A percentile compares a stretch with the other conserved stretches of the same genome.
Conservation (phyloP, 805 yeast genomes). For the Debaryomyces castellii region DNA sequence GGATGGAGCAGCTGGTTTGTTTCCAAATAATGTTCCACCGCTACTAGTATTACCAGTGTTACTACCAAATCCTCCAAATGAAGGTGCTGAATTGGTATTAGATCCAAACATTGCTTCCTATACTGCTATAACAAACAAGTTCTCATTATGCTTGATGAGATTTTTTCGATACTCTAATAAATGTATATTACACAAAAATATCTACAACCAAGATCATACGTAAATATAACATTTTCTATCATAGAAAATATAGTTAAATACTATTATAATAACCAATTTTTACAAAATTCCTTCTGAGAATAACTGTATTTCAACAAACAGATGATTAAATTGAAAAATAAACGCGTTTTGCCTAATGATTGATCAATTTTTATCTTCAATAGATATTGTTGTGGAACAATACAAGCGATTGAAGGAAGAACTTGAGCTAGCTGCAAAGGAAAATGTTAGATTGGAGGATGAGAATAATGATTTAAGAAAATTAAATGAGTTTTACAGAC, state of each 20-base stretch:
- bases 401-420: background rate
- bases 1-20: slow-evolving; percentile 7
- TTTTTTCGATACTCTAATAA: background rate
- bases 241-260: no score
- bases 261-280: no score
- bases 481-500: background rate
- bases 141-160: background rate
- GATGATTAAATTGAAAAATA: background rate
- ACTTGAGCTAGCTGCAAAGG: background rate
- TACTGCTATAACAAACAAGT: background rate
- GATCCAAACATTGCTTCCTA: slow-evolving; percentile 15
- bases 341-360: background rate
- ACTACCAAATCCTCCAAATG: slow-evolving; percentile 13
- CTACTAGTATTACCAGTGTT: background rate
- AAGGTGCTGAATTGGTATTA: slow-evolving; percentile 8
- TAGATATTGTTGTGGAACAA: slow-evolving; percentile 3
- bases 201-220: background rate
- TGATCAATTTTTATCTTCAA: background rate
- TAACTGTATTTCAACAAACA: background rate
- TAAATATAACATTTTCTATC: background rate
- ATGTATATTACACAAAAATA: background rate
- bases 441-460: background rate
- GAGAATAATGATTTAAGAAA: background rate
- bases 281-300: no score
- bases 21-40: slow-evolving; percentile 14